Percentiles rank a stretch among this genome's conserved stretches.
Evolutionary conservation across 352 stramenopile genomes (phyloP).

Genomic region (Globisporangium uncinulatum): DNA sequence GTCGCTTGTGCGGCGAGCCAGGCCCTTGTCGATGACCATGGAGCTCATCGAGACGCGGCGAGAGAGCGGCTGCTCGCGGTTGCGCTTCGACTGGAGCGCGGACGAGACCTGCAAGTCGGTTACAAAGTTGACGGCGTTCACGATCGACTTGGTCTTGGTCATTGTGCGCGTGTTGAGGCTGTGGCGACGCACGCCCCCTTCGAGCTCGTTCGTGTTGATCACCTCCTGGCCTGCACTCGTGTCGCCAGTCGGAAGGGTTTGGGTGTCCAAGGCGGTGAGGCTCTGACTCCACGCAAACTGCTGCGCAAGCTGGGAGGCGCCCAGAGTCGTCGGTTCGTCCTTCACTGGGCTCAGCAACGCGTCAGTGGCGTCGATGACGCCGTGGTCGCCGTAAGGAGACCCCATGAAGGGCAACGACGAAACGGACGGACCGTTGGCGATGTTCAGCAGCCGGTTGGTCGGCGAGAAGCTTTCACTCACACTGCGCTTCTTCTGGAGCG

Average conservation of each 20-base stretch:
- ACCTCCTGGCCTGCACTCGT: not conserved
- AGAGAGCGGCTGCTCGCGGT: slow-evolving; percentile 24
- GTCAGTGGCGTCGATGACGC: slow-evolving; percentile 1
- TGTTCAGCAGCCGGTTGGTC: slow-evolving; percentile 15
- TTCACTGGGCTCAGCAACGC: not conserved
- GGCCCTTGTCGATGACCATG: slow-evolving; percentile 12
- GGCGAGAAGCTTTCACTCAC: slow-evolving; percentile 26
- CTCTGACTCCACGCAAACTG: not conserved
- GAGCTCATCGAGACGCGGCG: slow-evolving; percentile 32
- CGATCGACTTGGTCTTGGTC: slow-evolving; percentile 15
- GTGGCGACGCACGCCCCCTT: slow-evolving; percentile 2
- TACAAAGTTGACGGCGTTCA: slow-evolving; percentile 11
- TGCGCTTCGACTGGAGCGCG: slow-evolving; percentile 6
- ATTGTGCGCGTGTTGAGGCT: slow-evolving; percentile 8
- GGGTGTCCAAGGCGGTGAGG: not conserved
- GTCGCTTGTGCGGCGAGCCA: slow-evolving; percentile 5
- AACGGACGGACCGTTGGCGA: not conserved
- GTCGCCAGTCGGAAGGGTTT: not conserved
- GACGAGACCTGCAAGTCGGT: slow-evolving; percentile 9
- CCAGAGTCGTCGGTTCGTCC: not conserved
- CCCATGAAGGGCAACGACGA: slow-evolving; percentile 3
- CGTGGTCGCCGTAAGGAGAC: slow-evolving; percentile 1
- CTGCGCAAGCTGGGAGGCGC: not conserved
- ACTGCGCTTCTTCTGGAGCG: slow-evolving; percentile 26
- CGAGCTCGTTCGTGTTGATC: slow-evolving; percentile 1